phyloP scores from a whole-genome alignment of 2,329 filamentous ascomycete genomes.

The Aureobasidium namibiae region DNA sequence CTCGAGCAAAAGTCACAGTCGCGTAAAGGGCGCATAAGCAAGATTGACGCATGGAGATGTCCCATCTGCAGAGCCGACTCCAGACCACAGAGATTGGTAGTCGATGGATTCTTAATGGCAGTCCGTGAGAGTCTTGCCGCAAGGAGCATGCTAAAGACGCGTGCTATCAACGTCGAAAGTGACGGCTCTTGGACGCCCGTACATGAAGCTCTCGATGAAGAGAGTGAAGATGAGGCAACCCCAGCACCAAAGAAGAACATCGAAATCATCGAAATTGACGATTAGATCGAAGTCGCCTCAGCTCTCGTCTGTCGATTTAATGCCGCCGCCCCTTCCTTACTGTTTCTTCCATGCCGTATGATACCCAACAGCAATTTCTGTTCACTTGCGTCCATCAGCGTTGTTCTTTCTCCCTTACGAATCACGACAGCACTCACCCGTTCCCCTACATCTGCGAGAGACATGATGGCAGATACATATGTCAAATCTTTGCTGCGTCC shows the following conservation, averaged over 20 bases:
- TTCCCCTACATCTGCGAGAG: background rate
- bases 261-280: background rate
- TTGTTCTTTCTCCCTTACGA: background rate
- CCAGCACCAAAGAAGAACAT: background rate
- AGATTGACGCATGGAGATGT: constrained; percentile 72
- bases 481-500: background rate
- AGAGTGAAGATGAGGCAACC: background rate
- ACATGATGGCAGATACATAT: background rate
- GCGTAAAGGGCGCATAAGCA: constrained; percentile 25
- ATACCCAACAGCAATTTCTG: background rate
- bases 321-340: background rate
- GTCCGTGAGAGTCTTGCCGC: constrained; percentile 50
- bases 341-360: background rate
- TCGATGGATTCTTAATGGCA: constrained; percentile 65
- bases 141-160: constrained; percentile 40
- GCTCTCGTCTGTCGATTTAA: background rate
- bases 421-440: background rate
- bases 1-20: constrained; percentile 25
- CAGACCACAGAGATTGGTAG: constrained; percentile 58
- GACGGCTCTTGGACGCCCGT: constrained; percentile 54
- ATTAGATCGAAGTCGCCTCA: background rate
- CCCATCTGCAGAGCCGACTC: constrained; percentile 75
- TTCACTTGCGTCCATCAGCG: background rate
- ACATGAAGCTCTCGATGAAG: background rate
- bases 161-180: constrained; percentile 54